Conservation (phyloP, 2,329 filamentous ascomycete species). For the Paraconiothyrium brasiliense region DNA sequence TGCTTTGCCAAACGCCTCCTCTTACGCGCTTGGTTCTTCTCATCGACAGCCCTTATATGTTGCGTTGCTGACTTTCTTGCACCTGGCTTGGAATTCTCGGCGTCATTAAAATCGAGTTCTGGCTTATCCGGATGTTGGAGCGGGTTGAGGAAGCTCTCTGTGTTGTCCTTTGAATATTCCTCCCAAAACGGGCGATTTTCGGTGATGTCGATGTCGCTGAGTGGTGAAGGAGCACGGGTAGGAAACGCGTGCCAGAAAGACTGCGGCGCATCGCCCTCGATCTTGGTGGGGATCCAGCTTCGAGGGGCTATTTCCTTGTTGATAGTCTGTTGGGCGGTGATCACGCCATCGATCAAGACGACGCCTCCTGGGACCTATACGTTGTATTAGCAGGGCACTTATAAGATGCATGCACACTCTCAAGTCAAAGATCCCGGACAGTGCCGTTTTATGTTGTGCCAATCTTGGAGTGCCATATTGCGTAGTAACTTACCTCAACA, state of each 20-base stretch:
- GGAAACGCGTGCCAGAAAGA: conserved; percentile 38
- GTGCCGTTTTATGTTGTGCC: not conserved
- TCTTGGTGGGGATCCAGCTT: conserved; percentile 38
- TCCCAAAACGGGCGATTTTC: conserved; percentile 44
- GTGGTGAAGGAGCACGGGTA: conserved; percentile 30
- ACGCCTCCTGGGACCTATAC: conserved; percentile 5
- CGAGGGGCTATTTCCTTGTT: conserved; percentile 40
- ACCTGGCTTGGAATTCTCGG: conserved; percentile 23
- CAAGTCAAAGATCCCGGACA: no score
- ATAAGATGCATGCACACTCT: not conserved
- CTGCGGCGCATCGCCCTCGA: conserved; percentile 35
- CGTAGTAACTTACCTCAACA: not conserved
- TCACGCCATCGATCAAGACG: conserved; percentile 16
- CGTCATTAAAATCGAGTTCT: conserved; percentile 30
- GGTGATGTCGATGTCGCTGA: conserved; percentile 35
- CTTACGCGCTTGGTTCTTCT: conserved; percentile 24
- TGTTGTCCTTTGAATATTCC: conserved; percentile 25
- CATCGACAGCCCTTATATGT: conserved; percentile 18
- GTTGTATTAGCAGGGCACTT: not conserved
- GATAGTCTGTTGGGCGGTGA: conserved; percentile 10
- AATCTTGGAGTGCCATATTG: not conserved
- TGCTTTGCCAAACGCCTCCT: conserved; percentile 32
- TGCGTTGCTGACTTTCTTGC: conserved; percentile 21
- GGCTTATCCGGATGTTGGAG: conserved; percentile 35
- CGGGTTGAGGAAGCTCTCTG: conserved; percentile 25